Conservation (phyloP, 1,139 yeast species). For the Debaryomyces nepalensis region DNA sequence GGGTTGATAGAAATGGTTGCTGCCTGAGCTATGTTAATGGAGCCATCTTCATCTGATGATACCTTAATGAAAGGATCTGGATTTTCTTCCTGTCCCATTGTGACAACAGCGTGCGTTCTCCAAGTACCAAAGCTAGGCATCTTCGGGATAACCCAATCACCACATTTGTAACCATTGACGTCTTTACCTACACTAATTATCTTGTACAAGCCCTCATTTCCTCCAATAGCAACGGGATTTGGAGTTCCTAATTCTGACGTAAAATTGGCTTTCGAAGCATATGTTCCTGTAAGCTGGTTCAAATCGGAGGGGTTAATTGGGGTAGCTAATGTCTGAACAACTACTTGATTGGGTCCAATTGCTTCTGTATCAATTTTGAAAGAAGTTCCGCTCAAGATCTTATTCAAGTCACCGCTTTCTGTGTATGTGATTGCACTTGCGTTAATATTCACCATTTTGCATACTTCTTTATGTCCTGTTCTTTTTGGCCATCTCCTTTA, state of each 20-base stretch:
- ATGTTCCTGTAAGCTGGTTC: conserved; percentile 91
- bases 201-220: conserved; percentile 52
- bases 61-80: conserved; percentile 29
- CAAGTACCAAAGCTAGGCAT: conserved; percentile 41
- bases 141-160: conserved; percentile 39
- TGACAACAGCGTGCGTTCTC: conserved; percentile 35
- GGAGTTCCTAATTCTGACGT: conserved; percentile 53
- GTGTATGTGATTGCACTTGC: conserved; percentile 34
- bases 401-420: conserved; percentile 22
- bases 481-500: no score
- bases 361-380: conserved; percentile 41
- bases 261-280: conserved; percentile 80
- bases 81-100: conserved; percentile 21
- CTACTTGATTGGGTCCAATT: conserved; percentile 44
- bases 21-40: conserved; percentile 32
- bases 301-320: conserved; percentile 93
- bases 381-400: conserved; percentile 20
- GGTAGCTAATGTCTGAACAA: conserved; percentile 67
- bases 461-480: no score
- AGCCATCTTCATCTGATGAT: conserved; percentile 15
- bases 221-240: conserved; percentile 77
- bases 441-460: conserved; percentile 15
- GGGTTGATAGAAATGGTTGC: conserved; percentile 42
- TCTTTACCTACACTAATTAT: conserved; percentile 30
- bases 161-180: conserved; percentile 25